These are phyloP conservation scores for Arabis alpina DNA, from an alignment of 345 rosid species.

Conservation along the genomic window DNA sequence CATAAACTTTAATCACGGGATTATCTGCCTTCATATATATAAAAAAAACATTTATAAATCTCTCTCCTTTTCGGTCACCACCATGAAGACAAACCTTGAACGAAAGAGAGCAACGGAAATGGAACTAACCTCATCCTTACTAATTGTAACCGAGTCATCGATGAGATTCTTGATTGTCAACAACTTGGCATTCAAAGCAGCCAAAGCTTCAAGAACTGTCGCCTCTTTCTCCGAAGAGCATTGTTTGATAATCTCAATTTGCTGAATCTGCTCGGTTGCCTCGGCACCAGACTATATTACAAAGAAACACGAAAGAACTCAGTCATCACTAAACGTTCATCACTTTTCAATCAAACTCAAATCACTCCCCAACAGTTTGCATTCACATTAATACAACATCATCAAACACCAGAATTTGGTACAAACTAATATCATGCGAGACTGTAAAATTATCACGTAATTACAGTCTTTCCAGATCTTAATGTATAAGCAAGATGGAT, in stretches of 20 bases:
- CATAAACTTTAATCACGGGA: constrained; percentile 61
- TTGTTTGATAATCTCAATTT: constrained; percentile 61
- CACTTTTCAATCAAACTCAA: background rate
- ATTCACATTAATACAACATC: background rate
- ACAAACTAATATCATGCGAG: too few relatives aligned
- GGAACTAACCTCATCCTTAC: constrained; percentile 67
- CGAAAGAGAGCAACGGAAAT: background rate
- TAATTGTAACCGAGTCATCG: constrained; percentile 82
- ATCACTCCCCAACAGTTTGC: background rate
- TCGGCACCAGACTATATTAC: constrained; percentile 2
- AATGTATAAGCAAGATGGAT: background rate
- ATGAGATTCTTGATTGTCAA: constrained; percentile 76
- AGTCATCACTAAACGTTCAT: too few relatives aligned
- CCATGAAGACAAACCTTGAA: background rate
- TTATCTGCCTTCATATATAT: constrained; percentile 63
- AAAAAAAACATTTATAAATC: constrained; percentile 7
- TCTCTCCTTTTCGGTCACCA: too few relatives aligned
- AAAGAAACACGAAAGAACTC: background rate
- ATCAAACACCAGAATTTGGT: background rate
- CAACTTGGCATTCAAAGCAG: constrained; percentile 58
- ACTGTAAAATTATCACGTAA: too few relatives aligned
- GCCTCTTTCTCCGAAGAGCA: constrained; percentile 56
- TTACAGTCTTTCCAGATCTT: background rate
- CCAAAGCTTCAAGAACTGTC: constrained; percentile 67
- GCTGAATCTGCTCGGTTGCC: constrained; percentile 51